These are phyloP conservation scores for Penicillium psychrofluorescens DNA, from an alignment of 495 filamentous ascomycete genomes.

Conservation along the genomic window DNA sequence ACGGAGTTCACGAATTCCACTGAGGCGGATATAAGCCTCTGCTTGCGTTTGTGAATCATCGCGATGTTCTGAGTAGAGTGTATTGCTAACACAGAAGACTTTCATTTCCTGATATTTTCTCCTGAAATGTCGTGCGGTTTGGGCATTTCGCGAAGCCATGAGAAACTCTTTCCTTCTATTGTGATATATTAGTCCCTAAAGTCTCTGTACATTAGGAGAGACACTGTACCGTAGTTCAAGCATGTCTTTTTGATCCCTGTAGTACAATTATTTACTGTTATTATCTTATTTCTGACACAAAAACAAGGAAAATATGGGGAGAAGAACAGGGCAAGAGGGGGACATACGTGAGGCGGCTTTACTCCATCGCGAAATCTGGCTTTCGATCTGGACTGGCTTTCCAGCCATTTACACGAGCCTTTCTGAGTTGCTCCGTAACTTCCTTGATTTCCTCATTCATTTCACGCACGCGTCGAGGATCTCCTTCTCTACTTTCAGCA, in stretches of 20 bases:
- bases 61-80: slow-evolving; percentile 15
- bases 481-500: neutral
- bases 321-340: too few relatives aligned
- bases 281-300: neutral
- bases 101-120: neutral
- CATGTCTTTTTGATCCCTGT: too few relatives aligned
- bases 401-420: neutral
- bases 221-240: too few relatives aligned
- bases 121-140: neutral
- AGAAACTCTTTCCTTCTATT: slow-evolving; percentile 8
- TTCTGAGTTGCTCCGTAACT: slow-evolving; percentile 1
- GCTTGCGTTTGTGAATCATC: neutral
- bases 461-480: neutral
- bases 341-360: too few relatives aligned
- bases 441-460: slow-evolving; percentile 1
- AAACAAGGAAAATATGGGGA: neutral
- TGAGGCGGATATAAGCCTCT: slow-evolving; percentile 17
- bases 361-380: too few relatives aligned
- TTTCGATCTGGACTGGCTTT: neutral
- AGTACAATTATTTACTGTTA: neutral
- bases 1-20: slow-evolving; percentile 21
- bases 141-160: slow-evolving; percentile 9
- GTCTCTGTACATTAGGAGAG: neutral
- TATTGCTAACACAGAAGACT: slow-evolving; percentile 31
- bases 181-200: neutral